These are phyloP conservation scores for Aspergillus sp. DNA, from an alignment of 2,329 filamentous ascomycete genomes.

Conservation along the genomic window DNA sequence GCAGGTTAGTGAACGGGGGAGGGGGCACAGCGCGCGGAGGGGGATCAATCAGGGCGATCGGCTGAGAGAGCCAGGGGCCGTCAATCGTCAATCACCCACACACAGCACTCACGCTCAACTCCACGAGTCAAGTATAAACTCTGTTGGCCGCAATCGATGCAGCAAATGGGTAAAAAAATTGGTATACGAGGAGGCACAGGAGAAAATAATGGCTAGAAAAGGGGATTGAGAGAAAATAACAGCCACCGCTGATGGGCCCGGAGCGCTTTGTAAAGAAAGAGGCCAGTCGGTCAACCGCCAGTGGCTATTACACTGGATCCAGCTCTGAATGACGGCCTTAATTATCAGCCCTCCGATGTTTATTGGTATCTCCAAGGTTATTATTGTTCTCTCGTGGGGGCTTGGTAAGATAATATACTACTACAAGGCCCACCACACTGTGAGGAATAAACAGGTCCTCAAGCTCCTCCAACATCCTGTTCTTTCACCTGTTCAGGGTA, in stretches of 20 bases:
- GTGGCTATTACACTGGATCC: slow-evolving; percentile 6
- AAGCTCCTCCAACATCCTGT: neutral
- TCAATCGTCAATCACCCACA: neutral
- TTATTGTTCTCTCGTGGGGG: neutral
- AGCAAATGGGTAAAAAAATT: neutral
- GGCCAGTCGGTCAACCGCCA: neutral
- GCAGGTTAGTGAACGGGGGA: slow-evolving; percentile 8
- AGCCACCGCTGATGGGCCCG: neutral
- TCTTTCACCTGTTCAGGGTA: neutral
- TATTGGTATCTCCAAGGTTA: neutral
- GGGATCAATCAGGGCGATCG: slow-evolving; percentile 15
- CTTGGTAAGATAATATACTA: neutral
- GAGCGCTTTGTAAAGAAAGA: slow-evolving; percentile 3
- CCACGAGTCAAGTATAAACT: neutral
- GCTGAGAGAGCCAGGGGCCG: slow-evolving; percentile 10
- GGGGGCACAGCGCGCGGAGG: slow-evolving; percentile 11
- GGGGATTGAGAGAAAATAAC: neutral
- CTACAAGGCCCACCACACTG: neutral
- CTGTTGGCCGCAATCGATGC: neutral
- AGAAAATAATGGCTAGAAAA: neutral
- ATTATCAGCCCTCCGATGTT: neutral
- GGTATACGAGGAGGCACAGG: neutral
- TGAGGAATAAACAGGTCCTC: neutral
- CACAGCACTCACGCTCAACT: slow-evolving; percentile 4
- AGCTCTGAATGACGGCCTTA: slow-evolving; percentile 2